Percentiles rank a stretch among this genome's conserved stretches.
phyloP scores from a whole-genome alignment of 2,329 filamentous ascomycete species.

The Fusarium austroafricanum region DNA sequence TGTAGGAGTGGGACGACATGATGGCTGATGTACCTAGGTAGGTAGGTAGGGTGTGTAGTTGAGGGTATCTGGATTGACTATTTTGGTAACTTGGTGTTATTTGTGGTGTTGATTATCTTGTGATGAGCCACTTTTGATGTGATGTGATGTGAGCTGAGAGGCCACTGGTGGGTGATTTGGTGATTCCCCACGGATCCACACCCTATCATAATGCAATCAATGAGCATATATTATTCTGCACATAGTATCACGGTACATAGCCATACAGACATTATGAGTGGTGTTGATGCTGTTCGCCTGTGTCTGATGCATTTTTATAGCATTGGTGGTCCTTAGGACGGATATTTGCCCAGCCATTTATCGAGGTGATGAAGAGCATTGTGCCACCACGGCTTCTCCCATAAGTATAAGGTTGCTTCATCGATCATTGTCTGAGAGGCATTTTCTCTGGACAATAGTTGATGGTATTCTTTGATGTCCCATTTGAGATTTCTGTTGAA shows the following conservation, averaged over 20 bases:
- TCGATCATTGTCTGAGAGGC: too few relatives aligned
- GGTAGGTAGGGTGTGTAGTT: not conserved
- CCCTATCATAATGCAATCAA: slow-evolving; percentile 1
- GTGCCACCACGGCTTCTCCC: not conserved
- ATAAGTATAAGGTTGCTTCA: too few relatives aligned
- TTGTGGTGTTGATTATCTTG: not conserved
- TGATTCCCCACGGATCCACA: slow-evolving; percentile 11
- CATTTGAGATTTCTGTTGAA: too few relatives aligned
- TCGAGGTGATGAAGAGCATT: not conserved
- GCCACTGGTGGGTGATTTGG: slow-evolving; percentile 1
- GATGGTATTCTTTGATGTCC: too few relatives aligned
- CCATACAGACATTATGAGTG: not conserved
- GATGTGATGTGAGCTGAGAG: not conserved
- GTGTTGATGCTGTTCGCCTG: not conserved
- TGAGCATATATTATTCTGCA: slow-evolving; percentile 4
- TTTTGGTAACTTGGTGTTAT: not conserved
- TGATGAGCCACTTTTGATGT: not conserved
- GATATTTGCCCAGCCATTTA: not conserved
- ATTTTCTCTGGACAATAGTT: too few relatives aligned
- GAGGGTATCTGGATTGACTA: not conserved
- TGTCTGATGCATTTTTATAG: not conserved
- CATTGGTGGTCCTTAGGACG: not conserved
- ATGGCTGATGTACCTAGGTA: not conserved
- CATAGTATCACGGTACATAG: not conserved
- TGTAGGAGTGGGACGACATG: slow-evolving; percentile 45